These are phyloP conservation scores for Leucosporidium creatinivorum DNA, from an alignment of 768 basidiomycete species.

Conservation along the genomic window DNA sequence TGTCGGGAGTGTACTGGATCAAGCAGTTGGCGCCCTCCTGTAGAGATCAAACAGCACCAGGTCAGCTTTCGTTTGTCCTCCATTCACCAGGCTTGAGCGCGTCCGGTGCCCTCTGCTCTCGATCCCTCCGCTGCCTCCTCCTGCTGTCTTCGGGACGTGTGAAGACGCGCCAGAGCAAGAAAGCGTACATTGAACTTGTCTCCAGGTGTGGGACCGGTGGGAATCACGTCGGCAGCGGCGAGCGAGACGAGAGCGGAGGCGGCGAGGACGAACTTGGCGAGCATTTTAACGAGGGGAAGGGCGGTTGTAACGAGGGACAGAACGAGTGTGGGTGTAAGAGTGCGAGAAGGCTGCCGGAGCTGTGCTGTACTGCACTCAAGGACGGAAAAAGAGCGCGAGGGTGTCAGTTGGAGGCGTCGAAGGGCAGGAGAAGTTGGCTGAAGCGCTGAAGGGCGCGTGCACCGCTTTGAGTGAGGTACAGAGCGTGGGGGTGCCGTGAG, in stretches of 20 bases:
- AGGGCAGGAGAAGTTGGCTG: too few species aligned
- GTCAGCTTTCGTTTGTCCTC: not conserved
- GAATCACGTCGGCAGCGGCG: not conserved
- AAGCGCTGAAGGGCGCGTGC: too few species aligned
- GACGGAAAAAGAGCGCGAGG: too few species aligned
- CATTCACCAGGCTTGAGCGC: too few species aligned
- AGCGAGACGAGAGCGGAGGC: constrained; percentile 17
- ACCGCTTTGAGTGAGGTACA: too few species aligned
- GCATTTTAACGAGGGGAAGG: not conserved
- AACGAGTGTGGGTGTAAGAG: not conserved
- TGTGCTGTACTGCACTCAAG: too few species aligned
- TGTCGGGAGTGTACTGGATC: not conserved
- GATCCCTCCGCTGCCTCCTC: too few species aligned
- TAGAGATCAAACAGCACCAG: not conserved
- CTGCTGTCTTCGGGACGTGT: too few species aligned
- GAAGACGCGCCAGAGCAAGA: not conserved
- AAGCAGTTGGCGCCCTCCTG: not conserved
- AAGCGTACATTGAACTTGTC: not conserved
- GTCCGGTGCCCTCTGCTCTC: too few species aligned
- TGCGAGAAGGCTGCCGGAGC: not conserved
- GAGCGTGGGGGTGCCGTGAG: too few species aligned
- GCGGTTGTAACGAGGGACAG: not conserved
- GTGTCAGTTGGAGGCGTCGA: too few species aligned
- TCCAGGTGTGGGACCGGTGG: not conserved
- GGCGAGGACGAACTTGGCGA: constrained; percentile 9